Percentiles rank a stretch among this genome's conserved stretches.
Conservation (phyloP, 2,329 filamentous ascomycete species). For the Laburnicola sp. region DNA sequence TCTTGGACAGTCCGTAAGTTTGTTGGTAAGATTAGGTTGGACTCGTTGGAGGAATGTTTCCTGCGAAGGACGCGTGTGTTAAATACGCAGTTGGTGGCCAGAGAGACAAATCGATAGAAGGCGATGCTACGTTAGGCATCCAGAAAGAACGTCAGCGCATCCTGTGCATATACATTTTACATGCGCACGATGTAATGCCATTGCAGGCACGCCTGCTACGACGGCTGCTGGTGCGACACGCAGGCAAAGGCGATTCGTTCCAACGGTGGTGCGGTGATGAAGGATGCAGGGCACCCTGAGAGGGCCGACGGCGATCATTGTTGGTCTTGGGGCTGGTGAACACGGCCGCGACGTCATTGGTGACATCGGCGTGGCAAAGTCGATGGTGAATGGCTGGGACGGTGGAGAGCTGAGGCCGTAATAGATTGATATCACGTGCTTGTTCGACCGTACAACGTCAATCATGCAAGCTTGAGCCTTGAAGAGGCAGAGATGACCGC, state of each 20-base stretch:
- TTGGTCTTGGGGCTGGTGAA: conserved; percentile 2
- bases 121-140: conserved; percentile 1
- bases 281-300: background rate
- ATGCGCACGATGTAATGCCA: background rate
- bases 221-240: conserved; percentile 5
- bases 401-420: background rate
- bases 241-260: conserved; percentile 2
- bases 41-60: background rate
- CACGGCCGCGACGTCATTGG: conserved; percentile 4
- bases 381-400: background rate
- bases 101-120: background rate
- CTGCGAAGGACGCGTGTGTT: background rate
- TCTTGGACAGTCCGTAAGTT: background rate
- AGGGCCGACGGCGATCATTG: background rate
- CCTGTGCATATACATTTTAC: background rate
- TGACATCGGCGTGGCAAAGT: background rate
- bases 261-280: conserved; percentile 2
- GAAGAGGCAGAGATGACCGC: too few relatives aligned
- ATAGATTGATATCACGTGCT: background rate
- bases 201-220: background rate
- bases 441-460: background rate
- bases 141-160: background rate
- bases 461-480: background rate
- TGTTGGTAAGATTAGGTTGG: background rate
- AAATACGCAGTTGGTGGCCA: conserved; percentile 4